Evolutionary conservation across 106 monocot species (phyloP).

Genomic region (Agapanthus africanus): DNA sequence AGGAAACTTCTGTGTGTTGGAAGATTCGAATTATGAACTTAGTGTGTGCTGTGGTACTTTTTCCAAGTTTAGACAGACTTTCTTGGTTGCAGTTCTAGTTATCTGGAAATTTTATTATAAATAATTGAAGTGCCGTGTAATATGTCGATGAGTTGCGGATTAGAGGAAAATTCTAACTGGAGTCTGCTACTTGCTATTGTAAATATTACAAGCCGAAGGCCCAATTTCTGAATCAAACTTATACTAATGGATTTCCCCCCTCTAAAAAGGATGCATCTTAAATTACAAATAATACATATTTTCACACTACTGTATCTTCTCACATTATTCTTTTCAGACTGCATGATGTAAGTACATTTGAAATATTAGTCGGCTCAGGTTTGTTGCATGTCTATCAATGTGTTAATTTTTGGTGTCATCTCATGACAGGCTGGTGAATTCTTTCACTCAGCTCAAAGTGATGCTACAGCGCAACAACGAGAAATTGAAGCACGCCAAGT

Average conservation of each 20-base stretch:
- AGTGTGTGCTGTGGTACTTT: background rate
- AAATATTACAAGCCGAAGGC: background rate
- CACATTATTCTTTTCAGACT: background rate
- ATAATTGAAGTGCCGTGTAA: background rate
- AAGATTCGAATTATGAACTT: background rate
- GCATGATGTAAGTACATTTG: background rate
- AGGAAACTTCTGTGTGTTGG: background rate
- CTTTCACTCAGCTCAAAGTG: conserved; percentile 74
- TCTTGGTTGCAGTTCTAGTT: background rate
- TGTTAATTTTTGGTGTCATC: background rate
- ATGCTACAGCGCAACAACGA: conserved; percentile 71
- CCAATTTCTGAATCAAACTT: too few species aligned
- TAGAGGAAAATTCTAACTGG: background rate
- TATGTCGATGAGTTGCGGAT: background rate
- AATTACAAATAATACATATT: background rate
- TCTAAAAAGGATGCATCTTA: background rate
- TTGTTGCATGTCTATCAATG: background rate
- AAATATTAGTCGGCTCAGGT: background rate
- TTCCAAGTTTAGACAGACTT: background rate
- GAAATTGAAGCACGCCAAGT: conserved; percentile 49
- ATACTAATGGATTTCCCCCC: background rate
- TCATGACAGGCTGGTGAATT: conserved; percentile 73
- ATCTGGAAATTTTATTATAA: background rate
- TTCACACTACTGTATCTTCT: background rate
- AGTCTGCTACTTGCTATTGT: conserved; percentile 2